Base-by-base conservation (phyloP, 176 grass and related monocot genomes). In the Ensete ventricosum region DNA sequence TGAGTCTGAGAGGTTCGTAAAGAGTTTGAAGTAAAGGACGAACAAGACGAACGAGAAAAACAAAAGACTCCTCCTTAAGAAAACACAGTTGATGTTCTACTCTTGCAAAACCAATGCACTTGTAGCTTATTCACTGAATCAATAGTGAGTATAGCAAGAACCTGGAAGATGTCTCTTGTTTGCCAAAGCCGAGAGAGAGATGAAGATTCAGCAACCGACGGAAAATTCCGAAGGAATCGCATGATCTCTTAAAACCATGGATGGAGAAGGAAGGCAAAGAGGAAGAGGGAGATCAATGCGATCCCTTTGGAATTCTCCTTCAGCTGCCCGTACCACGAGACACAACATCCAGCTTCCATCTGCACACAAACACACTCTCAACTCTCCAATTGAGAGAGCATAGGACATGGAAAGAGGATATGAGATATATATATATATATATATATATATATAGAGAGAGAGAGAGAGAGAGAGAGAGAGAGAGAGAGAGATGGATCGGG, bases 231-330 rank as follows among this genome's bases (percentile, higher is more conserved):
- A 63, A 76, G 55, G 55, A 76, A 76, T 63, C 55, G 55, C 73
- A 76, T 63, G 55, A 57, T 12, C 55, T 57, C 24, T 10, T 26
- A 21, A n/a, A n/a, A 9, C 17, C 54, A 23, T 3, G 48, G 11
- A 13, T 11, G 19, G 13, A 48, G 14, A 60, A n/a, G 3, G 1
- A 48, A 5, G n/a, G 14, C 57, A 60, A 3, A 34, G 23, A 27
- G 20, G 24, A 65, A 67, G 0, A 57, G 72, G 43, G 73, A 63
- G 73, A 76, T 76, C 73, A 76, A 76, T 76, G 91, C 88, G 91
- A 94, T 94, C 91, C 91, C 91, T 94, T 94, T 94, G 91, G 91
- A 94, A 85, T 90, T 75, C 49, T 87, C 85, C 91, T 83, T 78
- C 80, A 59, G 88, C 85, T 90, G 89, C 85, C 83, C 16, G 26